Conservation (phyloP, 176 grass and related monocot species). For the Carex littledalei region DNA sequence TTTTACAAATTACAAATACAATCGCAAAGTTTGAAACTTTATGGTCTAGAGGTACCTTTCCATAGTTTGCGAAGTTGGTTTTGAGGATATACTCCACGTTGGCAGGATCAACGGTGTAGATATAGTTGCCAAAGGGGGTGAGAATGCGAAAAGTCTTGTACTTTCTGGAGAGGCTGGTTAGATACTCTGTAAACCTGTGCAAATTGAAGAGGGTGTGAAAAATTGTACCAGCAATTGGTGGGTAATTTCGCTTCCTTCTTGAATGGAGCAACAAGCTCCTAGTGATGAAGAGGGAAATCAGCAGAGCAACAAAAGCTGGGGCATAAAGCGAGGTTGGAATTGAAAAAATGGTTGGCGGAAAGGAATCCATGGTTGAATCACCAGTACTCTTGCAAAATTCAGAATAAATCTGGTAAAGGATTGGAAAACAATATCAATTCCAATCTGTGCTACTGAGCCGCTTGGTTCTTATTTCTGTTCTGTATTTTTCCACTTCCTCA, state of each 20-base stretch:
- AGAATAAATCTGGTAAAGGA: too few relatives aligned
- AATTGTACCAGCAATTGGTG: conserved; percentile 54
- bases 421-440: too few relatives aligned
- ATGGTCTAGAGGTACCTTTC: conserved; percentile 26
- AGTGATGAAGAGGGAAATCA: background rate
- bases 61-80: conserved; percentile 85
- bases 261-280: background rate
- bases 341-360: background rate
- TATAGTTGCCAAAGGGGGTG: conserved; percentile 40
- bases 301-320: background rate
- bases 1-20: background rate
- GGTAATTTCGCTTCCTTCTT: background rate
- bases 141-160: conserved; percentile 62
- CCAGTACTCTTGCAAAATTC: too few relatives aligned
- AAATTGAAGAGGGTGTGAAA: conserved; percentile 48
- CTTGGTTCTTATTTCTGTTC: too few relatives aligned
- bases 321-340: background rate
- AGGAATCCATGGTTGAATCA: background rate
- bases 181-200: conserved; percentile 42
- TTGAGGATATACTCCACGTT: conserved; percentile 75
- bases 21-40: too few relatives aligned
- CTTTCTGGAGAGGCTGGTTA: conserved; percentile 34
- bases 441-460: too few relatives aligned
- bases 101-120: conserved; percentile 64
- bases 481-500: too few relatives aligned